A percentile compares a stretch with the other conserved stretches of the same genome.
Evolutionary conservation across 1,284 basidiomycete genomes (phyloP).

Genomic region (Baeospora myosura): DNA sequence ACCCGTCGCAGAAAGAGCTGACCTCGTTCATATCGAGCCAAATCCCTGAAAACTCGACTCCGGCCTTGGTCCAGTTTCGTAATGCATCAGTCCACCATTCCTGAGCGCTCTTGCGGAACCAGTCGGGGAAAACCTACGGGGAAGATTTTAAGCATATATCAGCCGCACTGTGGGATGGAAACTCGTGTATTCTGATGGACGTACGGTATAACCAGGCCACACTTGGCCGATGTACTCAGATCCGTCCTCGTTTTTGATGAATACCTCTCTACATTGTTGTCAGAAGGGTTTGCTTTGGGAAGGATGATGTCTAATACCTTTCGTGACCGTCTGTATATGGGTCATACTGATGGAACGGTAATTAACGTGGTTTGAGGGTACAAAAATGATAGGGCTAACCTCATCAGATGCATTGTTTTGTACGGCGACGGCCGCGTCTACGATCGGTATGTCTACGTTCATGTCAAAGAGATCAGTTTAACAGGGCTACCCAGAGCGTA

Average conservation of each 20-base stretch:
- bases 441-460: slow-evolving; percentile 14
- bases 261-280: slow-evolving; percentile 38
- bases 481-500: not conserved
- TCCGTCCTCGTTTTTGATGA: slow-evolving; percentile 61
- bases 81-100: slow-evolving; percentile 55
- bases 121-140: slow-evolving; percentile 54
- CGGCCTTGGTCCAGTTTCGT: slow-evolving; percentile 50
- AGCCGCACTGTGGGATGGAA: not conserved
- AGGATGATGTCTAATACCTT: slow-evolving; percentile 19
- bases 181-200: slow-evolving; percentile 10
- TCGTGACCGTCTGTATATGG: slow-evolving; percentile 35
- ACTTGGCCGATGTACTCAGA: slow-evolving; percentile 64
- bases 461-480: not conserved
- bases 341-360: slow-evolving; percentile 27
- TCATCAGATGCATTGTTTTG: slow-evolving; percentile 15
- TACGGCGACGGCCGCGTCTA: slow-evolving; percentile 18
- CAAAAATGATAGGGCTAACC: not conserved
- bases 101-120: slow-evolving; percentile 55
- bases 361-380: not conserved
- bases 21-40: slow-evolving; percentile 77
- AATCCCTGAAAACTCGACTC: slow-evolving; percentile 58
- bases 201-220: slow-evolving; percentile 44
- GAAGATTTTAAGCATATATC: not conserved
- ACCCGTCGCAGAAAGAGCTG: slow-evolving; percentile 56
- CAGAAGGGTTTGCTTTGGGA: slow-evolving; percentile 16